phyloP scores from a whole-genome alignment of 306 rosid species.

The Fagus sylvatica region DNA sequence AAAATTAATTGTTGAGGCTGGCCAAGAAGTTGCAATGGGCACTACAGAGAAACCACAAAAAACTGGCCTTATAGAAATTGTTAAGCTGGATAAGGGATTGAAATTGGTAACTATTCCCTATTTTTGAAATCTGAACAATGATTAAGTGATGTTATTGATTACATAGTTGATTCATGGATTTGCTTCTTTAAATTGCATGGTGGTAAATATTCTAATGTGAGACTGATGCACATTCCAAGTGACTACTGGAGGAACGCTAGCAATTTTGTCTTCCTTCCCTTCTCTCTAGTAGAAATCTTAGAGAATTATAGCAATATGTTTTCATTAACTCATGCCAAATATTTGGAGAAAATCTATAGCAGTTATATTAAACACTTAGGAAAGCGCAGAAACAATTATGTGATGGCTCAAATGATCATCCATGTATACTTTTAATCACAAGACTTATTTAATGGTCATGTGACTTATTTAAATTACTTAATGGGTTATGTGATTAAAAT shows the following conservation, averaged over 20 bases:
- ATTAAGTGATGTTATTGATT: neutral
- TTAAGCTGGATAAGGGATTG: slow-evolving; percentile 65
- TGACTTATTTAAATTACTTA: too few species aligned
- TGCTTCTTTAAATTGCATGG: neutral
- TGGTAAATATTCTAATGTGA: neutral
- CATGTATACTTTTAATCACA: too few species aligned
- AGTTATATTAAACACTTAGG: neutral
- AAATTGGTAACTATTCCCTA: slow-evolving; percentile 60
- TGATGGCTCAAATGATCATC: too few species aligned
- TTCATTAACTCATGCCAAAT: neutral
- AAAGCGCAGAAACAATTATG: too few species aligned
- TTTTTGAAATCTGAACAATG: neutral
- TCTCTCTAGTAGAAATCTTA: neutral
- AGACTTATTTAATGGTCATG: too few species aligned
- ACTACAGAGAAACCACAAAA: slow-evolving; percentile 39
- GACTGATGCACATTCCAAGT: neutral
- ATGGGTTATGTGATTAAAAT: too few species aligned
- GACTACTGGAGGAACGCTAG: neutral
- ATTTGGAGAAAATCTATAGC: neutral
- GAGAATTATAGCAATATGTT: neutral
- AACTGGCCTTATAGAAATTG: slow-evolving; percentile 46
- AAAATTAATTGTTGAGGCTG: neutral
- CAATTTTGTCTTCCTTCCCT: neutral
- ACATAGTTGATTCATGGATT: neutral
- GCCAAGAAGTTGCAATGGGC: slow-evolving; percentile 47